A percentile compares a stretch with the other conserved stretches of the same genome.
Conservation (phyloP, 805 yeast species). For the Starmerella davenportii region DNA sequence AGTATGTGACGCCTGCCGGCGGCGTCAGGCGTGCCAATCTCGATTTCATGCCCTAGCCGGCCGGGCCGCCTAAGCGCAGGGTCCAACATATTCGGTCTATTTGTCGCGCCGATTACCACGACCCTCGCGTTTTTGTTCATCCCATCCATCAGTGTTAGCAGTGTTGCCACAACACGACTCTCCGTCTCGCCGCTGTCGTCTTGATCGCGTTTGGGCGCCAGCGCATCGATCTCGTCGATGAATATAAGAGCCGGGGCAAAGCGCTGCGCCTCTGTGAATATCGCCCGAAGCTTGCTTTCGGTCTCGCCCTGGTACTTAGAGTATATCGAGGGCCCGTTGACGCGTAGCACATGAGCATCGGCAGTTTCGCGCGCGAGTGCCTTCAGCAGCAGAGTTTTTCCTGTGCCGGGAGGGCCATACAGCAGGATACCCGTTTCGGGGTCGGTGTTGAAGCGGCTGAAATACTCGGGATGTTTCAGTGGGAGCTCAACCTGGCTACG, state of each 20-base stretch:
- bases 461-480: slow-evolving; percentile 54
- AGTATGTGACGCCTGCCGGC: slow-evolving; percentile 63
- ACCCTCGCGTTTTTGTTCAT: slow-evolving; percentile 98
- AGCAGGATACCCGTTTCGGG: slow-evolving; percentile 89
- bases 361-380: slow-evolving; percentile 53
- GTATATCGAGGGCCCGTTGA: slow-evolving; percentile 81
- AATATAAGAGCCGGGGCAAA: slow-evolving; percentile 79
- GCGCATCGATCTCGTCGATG: slow-evolving; percentile 84
- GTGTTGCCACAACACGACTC: slow-evolving; percentile 73
- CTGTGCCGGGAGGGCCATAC: slow-evolving; percentile 97
- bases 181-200: slow-evolving; percentile 88
- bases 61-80: slow-evolving; percentile 89
- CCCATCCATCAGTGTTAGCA: slow-evolving; percentile 88
- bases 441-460: slow-evolving; percentile 65
- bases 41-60: slow-evolving; percentile 75
- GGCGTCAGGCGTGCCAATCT: slow-evolving; percentile 80
- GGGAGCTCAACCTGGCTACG: slow-evolving; percentile 64
- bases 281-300: slow-evolving; percentile 62
- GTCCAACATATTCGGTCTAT: slow-evolving; percentile 91
- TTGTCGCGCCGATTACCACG: slow-evolving; percentile 96
- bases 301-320: slow-evolving; percentile 91
- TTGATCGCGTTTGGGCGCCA: slow-evolving; percentile 66
- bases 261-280: slow-evolving; percentile 66
- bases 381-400: slow-evolving; percentile 73
- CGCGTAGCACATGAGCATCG: slow-evolving; percentile 66